Evolutionary conservation across 148 eudicot species (phyloP), one percentile per base, ranked within the genome.

Genomic region (Polygonum aviculare): DNA sequence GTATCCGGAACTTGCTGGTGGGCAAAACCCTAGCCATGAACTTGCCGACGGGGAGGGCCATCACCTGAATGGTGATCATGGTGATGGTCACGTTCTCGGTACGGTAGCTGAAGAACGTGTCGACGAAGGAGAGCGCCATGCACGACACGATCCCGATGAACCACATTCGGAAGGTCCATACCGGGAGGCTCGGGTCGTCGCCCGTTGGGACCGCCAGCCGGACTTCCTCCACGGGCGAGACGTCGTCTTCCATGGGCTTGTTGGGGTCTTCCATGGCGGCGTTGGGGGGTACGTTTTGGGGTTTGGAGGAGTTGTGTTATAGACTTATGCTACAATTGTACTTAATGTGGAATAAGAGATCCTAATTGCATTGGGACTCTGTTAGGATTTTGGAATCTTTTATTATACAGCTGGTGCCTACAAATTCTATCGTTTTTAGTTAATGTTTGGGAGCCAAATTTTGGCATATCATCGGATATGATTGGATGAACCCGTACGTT

Each of bases 151-250:
- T 47, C 47, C 97, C 98, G 76, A 94, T 69, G 75, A 87, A 82
- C 98, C 98, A 94, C 97, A 92, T 90, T 44, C 97, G 88, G 73
- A 94, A 94, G 70, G 97, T 94, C 95, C 95, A 90, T 44, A 94
- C 91, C 15, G 98, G 97, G 14, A 90, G 88, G 79, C 83, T 85
- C 12, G 93, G 91, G 78, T 94, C 95, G 70, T 94, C 95, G 26
- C 86, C 83, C 83, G 81, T 91, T 55, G 89, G 21, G 0, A 94
- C 98, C n/a, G 95, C 88, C 36, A 94, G 80, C 5, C 97, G 89
- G 71, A 94, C 98, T 76, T 94, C 84, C 77, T 94, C 98, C 16
- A 94, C 84, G 3, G 98, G 98, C 10, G 98, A 91, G 38, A 82
- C 80, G 0, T 93, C 80, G 0, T 93, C 94, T 35, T 77, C 87